phyloP scores from a whole-genome alignment of 2,329 filamentous ascomycete species.

The Aspergillus sp. region DNA sequence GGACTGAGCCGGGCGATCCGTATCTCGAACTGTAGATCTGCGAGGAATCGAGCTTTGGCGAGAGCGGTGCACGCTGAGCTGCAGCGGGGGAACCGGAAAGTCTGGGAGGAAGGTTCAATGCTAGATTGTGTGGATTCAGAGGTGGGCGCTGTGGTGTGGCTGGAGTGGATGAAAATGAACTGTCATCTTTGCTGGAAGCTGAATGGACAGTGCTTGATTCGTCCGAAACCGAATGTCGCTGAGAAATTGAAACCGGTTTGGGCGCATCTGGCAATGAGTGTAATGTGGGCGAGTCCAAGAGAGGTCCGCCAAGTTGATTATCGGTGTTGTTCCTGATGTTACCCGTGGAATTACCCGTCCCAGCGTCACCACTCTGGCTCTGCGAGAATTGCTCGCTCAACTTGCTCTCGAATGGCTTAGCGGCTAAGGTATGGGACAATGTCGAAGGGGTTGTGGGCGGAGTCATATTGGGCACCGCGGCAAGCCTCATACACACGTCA shows the following conservation, averaged over 20 bases:
- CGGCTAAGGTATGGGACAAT: slow-evolving; percentile 15
- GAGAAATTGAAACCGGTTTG: slow-evolving; percentile 49
- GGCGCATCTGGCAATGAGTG: slow-evolving; percentile 62
- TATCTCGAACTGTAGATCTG: slow-evolving; percentile 84
- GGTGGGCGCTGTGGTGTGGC: slow-evolving; percentile 66
- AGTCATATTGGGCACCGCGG: slow-evolving; percentile 12
- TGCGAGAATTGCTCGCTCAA: slow-evolving; percentile 32
- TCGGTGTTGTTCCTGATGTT: slow-evolving; percentile 11
- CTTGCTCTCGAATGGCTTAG: slow-evolving; percentile 27
- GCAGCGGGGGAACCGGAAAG: slow-evolving; percentile 43
- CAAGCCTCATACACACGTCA: slow-evolving; percentile 4
- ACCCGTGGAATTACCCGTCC: slow-evolving; percentile 6
- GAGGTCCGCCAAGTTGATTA: slow-evolving; percentile 10
- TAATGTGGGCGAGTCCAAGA: slow-evolving; percentile 42
- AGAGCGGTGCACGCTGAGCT: slow-evolving; percentile 61
- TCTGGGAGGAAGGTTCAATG: slow-evolving; percentile 61
- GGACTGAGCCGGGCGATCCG: slow-evolving; percentile 76
- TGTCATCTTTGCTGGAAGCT: slow-evolving; percentile 61
- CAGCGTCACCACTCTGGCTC: slow-evolving; percentile 10
- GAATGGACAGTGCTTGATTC: slow-evolving; percentile 29
- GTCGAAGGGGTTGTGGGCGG: slow-evolving; percentile 14
- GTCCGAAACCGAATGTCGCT: slow-evolving; percentile 49
- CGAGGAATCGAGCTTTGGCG: slow-evolving; percentile 76
- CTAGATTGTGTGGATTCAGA: slow-evolving; percentile 57
- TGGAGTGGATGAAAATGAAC: slow-evolving; percentile 49